A percentile compares a stretch with the other conserved stretches of the same genome.
Evolutionary conservation across 2,329 filamentous ascomycete genomes (phyloP).

Genomic region (Trichoderma citrinoviride): DNA sequence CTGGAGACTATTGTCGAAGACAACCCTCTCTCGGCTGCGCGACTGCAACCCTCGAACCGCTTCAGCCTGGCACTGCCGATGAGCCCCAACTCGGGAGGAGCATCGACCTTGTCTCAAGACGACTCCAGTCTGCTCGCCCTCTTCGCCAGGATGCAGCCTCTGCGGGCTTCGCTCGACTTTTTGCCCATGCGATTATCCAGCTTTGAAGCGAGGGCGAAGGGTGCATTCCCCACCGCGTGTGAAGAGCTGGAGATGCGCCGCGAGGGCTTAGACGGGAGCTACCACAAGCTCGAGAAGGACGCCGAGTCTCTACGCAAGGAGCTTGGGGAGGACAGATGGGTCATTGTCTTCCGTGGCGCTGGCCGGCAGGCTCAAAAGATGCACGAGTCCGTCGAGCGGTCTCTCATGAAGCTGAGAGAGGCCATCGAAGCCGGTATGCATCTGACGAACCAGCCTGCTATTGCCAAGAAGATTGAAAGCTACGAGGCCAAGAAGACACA

Average conservation of each 20-base stretch:
- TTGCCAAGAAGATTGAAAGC: slow-evolving; percentile 82
- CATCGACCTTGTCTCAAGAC: slow-evolving; percentile 63
- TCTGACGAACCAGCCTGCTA: slow-evolving; percentile 64
- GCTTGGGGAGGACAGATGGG: slow-evolving; percentile 92
- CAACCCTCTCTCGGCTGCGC: slow-evolving; percentile 57
- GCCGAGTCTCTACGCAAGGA: slow-evolving; percentile 87
- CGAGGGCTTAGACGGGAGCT: slow-evolving; percentile 73
- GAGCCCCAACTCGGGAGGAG: slow-evolving; percentile 58
- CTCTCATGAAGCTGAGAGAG: slow-evolving; percentile 77
- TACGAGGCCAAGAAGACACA: slow-evolving; percentile 95
- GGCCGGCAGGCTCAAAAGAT: slow-evolving; percentile 92
- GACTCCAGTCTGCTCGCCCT: slow-evolving; percentile 85
- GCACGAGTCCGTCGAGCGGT: slow-evolving; percentile 91
- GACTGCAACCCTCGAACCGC: slow-evolving; percentile 58
- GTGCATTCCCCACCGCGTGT: slow-evolving; percentile 84
- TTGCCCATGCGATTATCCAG: slow-evolving; percentile 89
- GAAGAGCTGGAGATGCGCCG: slow-evolving; percentile 79
- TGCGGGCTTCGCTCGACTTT: slow-evolving; percentile 91
- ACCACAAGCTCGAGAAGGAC: slow-evolving; percentile 84
- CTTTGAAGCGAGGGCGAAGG: slow-evolving; percentile 75
- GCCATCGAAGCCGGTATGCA: slow-evolving; percentile 73
- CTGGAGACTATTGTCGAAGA: slow-evolving; percentile 93
- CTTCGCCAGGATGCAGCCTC: slow-evolving; percentile 92
- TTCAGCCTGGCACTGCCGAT: slow-evolving; percentile 67
- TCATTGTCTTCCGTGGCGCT: slow-evolving; percentile 90